A percentile compares a stretch with the other conserved stretches of the same genome.
phyloP scores from a whole-genome alignment of 768 basidiomycete genomes.

The Hericium coralloides region DNA sequence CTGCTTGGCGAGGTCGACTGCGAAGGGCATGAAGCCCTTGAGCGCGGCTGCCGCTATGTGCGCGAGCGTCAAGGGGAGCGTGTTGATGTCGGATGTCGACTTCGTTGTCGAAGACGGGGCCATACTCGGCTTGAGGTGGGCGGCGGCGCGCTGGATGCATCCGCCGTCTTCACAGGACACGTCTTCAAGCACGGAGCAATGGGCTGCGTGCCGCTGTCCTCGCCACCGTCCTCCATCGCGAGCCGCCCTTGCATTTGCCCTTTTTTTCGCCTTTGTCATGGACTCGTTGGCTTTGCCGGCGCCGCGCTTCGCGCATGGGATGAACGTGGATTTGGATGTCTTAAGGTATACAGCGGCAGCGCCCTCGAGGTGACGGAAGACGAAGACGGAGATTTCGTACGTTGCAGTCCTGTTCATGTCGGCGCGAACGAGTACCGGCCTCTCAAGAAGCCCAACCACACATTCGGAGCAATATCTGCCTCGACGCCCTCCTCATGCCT shows the following conservation, averaged over 20 bases:
- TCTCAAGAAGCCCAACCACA: constrained; percentile 12
- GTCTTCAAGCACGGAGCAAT: constrained; percentile 91
- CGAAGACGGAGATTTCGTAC: constrained; percentile 3
- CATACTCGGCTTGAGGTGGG: constrained; percentile 19
- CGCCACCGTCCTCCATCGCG: too few species aligned
- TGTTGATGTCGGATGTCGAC: constrained; percentile 22
- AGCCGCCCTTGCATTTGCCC: too few species aligned
- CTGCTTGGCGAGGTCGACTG: constrained; percentile 68
- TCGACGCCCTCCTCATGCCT: constrained; percentile 5
- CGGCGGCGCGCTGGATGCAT: constrained; percentile 57
- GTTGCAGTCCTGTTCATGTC: neutral
- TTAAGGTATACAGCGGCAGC: constrained; percentile 38
- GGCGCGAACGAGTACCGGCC: constrained; percentile 6
- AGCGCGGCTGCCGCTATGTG: constrained; percentile 82
- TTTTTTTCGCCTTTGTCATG: too few species aligned
- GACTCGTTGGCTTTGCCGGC: too few species aligned
- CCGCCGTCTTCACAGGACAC: constrained; percentile 89
- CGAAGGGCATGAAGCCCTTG: constrained; percentile 85
- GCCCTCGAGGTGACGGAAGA: neutral
- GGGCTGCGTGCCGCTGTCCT: too few species aligned
- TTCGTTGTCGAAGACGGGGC: constrained; percentile 15
- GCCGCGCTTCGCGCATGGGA: constrained; percentile 45
- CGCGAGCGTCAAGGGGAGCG: constrained; percentile 41
- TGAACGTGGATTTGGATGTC: constrained; percentile 88
- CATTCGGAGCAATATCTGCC: constrained; percentile 2